Percentiles rank a stretch among this genome's conserved stretches.
Conservation (phyloP, 495 filamentous ascomycete genomes). For the Elaphomyces granulatus region DNA sequence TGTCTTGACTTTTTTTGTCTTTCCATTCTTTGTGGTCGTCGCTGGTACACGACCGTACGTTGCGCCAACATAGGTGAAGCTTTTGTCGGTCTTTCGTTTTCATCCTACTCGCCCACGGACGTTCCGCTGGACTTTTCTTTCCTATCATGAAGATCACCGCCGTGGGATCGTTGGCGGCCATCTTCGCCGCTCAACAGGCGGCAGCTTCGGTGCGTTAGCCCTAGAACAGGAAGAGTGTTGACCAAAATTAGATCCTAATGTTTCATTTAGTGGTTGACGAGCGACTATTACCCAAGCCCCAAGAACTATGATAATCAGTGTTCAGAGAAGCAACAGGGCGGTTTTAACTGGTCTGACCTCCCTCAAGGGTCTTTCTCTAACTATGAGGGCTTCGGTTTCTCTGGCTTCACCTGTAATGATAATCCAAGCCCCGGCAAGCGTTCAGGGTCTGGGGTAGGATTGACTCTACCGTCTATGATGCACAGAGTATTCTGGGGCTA, state of each 20-base stretch:
- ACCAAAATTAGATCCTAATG: neutral
- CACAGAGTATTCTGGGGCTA: too few relatives aligned
- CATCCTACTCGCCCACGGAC: neutral
- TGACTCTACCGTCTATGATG: slow-evolving; percentile 1
- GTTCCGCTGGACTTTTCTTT: neutral
- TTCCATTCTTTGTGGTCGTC: too few relatives aligned
- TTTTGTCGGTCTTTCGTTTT: neutral
- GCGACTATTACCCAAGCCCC: slow-evolving; percentile 50
- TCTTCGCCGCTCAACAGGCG: slow-evolving; percentile 32
- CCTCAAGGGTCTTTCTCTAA: slow-evolving; percentile 42
- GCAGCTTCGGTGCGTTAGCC: slow-evolving; percentile 38
- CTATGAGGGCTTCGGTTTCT: slow-evolving; percentile 63
- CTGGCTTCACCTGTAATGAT: slow-evolving; percentile 50
- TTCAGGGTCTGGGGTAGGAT: slow-evolving; percentile 12
- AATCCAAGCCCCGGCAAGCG: slow-evolving; percentile 22
- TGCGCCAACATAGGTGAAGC: neutral
- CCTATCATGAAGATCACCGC: slow-evolving; percentile 14
- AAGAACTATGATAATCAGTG: slow-evolving; percentile 66
- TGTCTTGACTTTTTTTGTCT: too few relatives aligned
- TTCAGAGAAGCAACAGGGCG: slow-evolving; percentile 44
- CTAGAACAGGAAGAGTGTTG: neutral
- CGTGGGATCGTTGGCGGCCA: slow-evolving; percentile 9
- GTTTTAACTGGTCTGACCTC: slow-evolving; percentile 60
- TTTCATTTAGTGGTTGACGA: slow-evolving; percentile 38
- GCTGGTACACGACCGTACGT: neutral